phyloP scores from a whole-genome alignment of 1,139 yeast species.

The Geotrichum reessii region DNA sequence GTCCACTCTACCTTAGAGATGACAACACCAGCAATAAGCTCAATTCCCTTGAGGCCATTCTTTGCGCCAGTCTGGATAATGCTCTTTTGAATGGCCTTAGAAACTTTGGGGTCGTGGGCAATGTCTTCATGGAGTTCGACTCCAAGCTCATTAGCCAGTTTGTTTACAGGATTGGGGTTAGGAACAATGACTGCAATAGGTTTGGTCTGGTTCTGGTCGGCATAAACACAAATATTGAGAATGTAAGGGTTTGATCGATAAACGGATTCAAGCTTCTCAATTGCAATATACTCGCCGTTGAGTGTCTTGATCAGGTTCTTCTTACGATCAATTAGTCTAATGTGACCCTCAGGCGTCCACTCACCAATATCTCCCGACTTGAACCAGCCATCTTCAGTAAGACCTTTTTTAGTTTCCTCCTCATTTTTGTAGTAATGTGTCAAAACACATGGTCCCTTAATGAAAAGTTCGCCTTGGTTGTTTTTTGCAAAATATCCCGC shows the following conservation, averaged over 20 bases:
- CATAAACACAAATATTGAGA: slow-evolving; percentile 82
- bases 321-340: slow-evolving; percentile 85
- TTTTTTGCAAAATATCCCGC: slow-evolving; percentile 89
- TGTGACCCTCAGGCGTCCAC: slow-evolving; percentile 76
- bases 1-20: slow-evolving; percentile 93
- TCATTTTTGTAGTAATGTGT: slow-evolving; percentile 78
- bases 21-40: slow-evolving; percentile 72
- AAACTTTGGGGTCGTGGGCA: slow-evolving; percentile 55
- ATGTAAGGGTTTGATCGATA: slow-evolving; percentile 82
- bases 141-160: slow-evolving; percentile 51
- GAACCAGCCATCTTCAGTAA: slow-evolving; percentile 88
- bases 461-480: slow-evolving; percentile 86
- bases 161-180: slow-evolving; percentile 58
- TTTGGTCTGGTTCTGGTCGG: slow-evolving; percentile 78
- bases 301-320: slow-evolving; percentile 93
- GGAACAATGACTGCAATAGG: slow-evolving; percentile 92
- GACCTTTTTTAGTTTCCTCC: slow-evolving; percentile 71
- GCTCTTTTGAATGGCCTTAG: slow-evolving; percentile 50
- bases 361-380: slow-evolving; percentile 96
- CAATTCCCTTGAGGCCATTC: slow-evolving; percentile 82
- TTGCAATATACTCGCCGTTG: slow-evolving; percentile 96
- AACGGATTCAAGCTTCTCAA: slow-evolving; percentile 76
- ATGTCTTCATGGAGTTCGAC: slow-evolving; percentile 49
- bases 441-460: slow-evolving; percentile 68
- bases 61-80: slow-evolving; percentile 69